Conservation (phyloP, 2,329 filamentous ascomycete species). For the Colletotrichum navitas region DNA sequence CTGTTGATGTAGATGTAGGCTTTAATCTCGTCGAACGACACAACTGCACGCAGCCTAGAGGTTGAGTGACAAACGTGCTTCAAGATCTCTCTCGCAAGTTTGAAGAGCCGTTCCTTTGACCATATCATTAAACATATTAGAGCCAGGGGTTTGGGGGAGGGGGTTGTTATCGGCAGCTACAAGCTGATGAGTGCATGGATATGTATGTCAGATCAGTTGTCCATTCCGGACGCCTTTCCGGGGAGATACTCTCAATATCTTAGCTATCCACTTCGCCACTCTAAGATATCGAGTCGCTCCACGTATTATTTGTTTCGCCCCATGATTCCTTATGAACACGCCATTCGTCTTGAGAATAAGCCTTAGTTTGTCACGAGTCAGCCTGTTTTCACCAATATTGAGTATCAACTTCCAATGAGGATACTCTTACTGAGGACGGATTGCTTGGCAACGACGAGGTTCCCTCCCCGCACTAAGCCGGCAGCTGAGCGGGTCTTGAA, state of each 20-base stretch:
- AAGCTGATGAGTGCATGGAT: too few species aligned
- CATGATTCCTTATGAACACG: background rate
- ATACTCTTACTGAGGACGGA: background rate
- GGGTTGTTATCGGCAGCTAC: background rate
- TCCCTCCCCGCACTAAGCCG: conserved; percentile 16
- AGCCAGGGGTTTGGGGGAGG: too few species aligned
- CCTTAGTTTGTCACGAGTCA: background rate
- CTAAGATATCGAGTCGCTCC: background rate
- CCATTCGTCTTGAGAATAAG: background rate
- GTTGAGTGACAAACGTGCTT: too few species aligned
- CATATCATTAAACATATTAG: too few species aligned
- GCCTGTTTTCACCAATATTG: background rate
- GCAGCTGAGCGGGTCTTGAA: conserved; percentile 23
- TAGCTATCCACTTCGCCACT: background rate
- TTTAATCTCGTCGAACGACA: background rate
- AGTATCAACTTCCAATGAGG: conserved; percentile 1
- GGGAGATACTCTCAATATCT: background rate
- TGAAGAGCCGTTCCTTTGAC: too few species aligned
- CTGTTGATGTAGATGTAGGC: background rate
- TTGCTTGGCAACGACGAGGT: conserved; percentile 9
- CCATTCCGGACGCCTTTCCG: background rate
- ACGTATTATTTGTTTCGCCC: too few species aligned
- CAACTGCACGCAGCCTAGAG: background rate
- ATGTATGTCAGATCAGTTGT: background rate
- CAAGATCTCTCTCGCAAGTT: too few species aligned